A percentile compares a stretch with the other conserved stretches of the same genome.
Conservation (phyloP, 1,284 basidiomycete genomes). For the Phenoliferia sp. region DNA sequence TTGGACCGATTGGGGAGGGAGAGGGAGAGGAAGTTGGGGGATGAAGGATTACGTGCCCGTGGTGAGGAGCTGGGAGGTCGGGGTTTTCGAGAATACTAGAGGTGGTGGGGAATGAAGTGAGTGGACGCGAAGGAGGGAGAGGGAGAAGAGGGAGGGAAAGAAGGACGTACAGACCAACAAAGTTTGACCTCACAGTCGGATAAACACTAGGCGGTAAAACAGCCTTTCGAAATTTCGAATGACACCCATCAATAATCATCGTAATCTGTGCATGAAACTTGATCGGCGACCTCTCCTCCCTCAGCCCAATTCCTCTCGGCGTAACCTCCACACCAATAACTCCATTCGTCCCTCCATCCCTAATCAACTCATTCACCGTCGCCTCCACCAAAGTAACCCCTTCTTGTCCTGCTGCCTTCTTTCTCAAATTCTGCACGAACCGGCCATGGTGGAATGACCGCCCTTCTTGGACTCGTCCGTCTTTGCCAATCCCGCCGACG, state of each 20-base stretch:
- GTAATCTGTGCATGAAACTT: constrained; percentile 66
- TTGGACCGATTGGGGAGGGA: constrained; percentile 56
- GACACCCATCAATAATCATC: constrained; percentile 90
- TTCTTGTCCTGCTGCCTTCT: constrained; percentile 52
- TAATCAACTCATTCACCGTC: constrained; percentile 67
- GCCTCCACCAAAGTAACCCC: constrained; percentile 71
- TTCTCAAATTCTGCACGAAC: constrained; percentile 75
- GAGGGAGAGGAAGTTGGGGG: constrained; percentile 2
- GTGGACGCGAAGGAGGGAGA: not conserved
- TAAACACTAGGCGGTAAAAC: constrained; percentile 45
- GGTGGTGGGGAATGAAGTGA: not conserved
- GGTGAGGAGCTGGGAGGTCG: constrained; percentile 69
- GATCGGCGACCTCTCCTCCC: constrained; percentile 18
- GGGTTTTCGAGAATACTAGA: constrained; percentile 61
- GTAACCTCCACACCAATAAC: constrained; percentile 62
- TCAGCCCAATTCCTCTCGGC: constrained; percentile 39
- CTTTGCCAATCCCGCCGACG: constrained; percentile 13
- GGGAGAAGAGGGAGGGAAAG: not conserved
- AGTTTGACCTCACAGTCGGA: constrained; percentile 64
- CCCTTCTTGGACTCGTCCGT: constrained; percentile 49
- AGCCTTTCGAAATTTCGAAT: constrained; percentile 69
- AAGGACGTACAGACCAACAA: constrained; percentile 58
- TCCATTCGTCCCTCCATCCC: constrained; percentile 18
- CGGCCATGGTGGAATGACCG: constrained; percentile 92
- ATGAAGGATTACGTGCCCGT: constrained; percentile 74